Percentiles rank a stretch among this genome's conserved stretches.
These are phyloP conservation scores for Cadophora malorum DNA, from an alignment of 2,329 filamentous ascomycete species.

Conservation along the genomic window DNA sequence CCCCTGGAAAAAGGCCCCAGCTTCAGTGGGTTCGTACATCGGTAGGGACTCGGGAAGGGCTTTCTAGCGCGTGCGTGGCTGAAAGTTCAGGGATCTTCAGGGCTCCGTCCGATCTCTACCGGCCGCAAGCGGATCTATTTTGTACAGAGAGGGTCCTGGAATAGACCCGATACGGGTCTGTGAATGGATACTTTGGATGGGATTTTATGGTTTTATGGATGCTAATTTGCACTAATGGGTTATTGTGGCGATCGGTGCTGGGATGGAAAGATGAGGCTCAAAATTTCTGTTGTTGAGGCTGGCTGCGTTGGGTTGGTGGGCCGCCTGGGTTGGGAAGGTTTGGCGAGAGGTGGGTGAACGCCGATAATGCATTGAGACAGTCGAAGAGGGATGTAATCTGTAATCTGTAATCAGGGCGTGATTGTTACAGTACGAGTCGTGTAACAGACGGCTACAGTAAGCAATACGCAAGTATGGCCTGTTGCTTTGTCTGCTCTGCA, in stretches of 20 bases:
- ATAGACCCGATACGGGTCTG: conserved; percentile 8
- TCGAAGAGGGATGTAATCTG: not conserved
- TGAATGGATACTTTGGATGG: not conserved
- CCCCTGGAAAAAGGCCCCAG: not conserved
- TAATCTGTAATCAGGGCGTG: not conserved
- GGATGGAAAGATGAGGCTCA: not conserved
- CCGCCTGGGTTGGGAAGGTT: not conserved
- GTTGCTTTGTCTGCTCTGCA: not conserved
- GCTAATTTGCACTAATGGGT: not conserved
- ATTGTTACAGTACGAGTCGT: conserved; percentile 3
- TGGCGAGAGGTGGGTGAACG: not conserved
- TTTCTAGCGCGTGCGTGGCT: not conserved
- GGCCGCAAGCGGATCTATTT: conserved; percentile 13
- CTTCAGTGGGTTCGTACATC: conserved; percentile 4
- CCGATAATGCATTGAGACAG: not conserved
- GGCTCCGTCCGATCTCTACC: conserved; percentile 2
- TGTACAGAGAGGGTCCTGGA: conserved; percentile 9
- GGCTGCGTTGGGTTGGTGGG: not conserved
- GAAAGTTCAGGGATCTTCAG: conserved; percentile 14
- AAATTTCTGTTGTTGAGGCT: not conserved
- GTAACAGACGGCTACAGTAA: not conserved
- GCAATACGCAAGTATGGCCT: not conserved
- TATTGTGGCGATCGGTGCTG: not conserved
- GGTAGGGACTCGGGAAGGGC: not conserved
- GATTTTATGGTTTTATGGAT: not conserved